These are phyloP conservation scores for Starmerella powellii DNA, from an alignment of 805 yeast genomes.

Conservation along the genomic window DNA sequence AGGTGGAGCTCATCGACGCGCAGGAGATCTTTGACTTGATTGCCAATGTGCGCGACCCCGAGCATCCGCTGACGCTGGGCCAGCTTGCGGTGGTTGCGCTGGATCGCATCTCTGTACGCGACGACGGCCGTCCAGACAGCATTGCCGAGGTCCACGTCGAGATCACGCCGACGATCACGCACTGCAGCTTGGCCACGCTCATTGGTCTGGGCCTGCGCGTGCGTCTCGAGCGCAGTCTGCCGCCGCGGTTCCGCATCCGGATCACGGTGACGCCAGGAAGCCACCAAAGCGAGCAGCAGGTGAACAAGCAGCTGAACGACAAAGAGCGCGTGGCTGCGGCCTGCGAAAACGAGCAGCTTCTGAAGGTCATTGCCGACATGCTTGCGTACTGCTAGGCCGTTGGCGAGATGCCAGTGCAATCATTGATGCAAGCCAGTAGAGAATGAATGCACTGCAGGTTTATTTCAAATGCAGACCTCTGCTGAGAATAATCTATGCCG, in stretches of 20 bases:
- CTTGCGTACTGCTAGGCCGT: conserved; percentile 51
- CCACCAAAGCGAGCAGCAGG: conserved; percentile 92
- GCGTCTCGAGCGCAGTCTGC: conserved; percentile 75
- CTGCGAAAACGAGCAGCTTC: conserved; percentile 86
- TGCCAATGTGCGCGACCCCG: conserved; percentile 86
- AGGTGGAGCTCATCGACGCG: conserved; percentile 56
- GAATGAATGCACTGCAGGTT: no score
- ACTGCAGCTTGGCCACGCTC: conserved; percentile 89
- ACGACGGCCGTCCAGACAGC: conserved; percentile 39
- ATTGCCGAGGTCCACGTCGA: conserved; percentile 67
- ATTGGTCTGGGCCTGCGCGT: conserved; percentile 93
- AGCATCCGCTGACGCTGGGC: conserved; percentile 89
- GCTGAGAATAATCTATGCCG: no score
- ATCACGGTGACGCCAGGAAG: conserved; percentile 79
- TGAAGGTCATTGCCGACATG: conserved; percentile 88
- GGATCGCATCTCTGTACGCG: conserved; percentile 60
- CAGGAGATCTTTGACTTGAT: conserved; percentile 85
- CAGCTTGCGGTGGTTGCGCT: conserved; percentile 88
- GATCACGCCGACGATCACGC: conserved; percentile 96
- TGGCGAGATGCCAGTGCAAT: background rate
- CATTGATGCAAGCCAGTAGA: background rate
- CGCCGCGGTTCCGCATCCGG: conserved; percentile 68
- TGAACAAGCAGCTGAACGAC: conserved; percentile 90
- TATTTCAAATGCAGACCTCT: no score
- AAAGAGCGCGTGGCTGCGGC: conserved; percentile 98